phyloP scores from a whole-genome alignment of 768 basidiomycete genomes.

The Amanita muscaria region DNA sequence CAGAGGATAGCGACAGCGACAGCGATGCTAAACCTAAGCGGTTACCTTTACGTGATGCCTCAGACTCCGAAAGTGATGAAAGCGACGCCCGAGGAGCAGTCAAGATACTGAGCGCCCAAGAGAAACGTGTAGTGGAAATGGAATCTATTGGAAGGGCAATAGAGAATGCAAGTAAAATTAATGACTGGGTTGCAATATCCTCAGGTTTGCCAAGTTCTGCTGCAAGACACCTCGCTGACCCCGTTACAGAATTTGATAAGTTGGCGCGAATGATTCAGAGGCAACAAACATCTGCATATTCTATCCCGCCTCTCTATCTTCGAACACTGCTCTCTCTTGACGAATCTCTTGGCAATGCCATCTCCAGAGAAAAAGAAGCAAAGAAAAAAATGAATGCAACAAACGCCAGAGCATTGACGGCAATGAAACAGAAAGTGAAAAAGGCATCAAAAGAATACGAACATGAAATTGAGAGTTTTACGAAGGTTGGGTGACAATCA shows the following conservation, averaged over 20 bases:
- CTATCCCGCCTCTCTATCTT: conserved; percentile 80
- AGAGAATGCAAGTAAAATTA: conserved; percentile 92
- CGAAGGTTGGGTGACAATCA: conserved; percentile 50
- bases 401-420: conserved; percentile 89
- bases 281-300: conserved; percentile 82
- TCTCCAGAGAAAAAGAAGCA: conserved; percentile 82
- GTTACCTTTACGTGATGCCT: conserved; percentile 25
- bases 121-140: conserved; percentile 92
- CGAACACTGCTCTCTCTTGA: conserved; percentile 72
- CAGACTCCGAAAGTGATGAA: conserved; percentile 34
- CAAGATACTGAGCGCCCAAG: conserved; percentile 80
- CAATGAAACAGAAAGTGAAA: conserved; percentile 97
- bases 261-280: conserved; percentile 76
- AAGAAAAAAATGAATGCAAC: conserved; percentile 96
- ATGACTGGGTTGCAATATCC: conserved; percentile 92
- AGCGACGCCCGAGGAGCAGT: conserved; percentile 64
- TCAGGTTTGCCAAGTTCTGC: conserved; percentile 46
- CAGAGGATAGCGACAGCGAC: conserved; percentile 48
- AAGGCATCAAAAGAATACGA: conserved; percentile 89
- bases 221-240: conserved; percentile 6
- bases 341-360: conserved; percentile 56
- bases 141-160: conserved; percentile 85
- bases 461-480: conserved; percentile 66
- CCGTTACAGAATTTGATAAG: conserved; percentile 84
- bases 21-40: conserved; percentile 18